A percentile compares a stretch with the other conserved stretches of the same genome.
Evolutionary conservation across 2,329 filamentous ascomycete genomes (phyloP).

Genomic region (Colletotrichum sp.): DNA sequence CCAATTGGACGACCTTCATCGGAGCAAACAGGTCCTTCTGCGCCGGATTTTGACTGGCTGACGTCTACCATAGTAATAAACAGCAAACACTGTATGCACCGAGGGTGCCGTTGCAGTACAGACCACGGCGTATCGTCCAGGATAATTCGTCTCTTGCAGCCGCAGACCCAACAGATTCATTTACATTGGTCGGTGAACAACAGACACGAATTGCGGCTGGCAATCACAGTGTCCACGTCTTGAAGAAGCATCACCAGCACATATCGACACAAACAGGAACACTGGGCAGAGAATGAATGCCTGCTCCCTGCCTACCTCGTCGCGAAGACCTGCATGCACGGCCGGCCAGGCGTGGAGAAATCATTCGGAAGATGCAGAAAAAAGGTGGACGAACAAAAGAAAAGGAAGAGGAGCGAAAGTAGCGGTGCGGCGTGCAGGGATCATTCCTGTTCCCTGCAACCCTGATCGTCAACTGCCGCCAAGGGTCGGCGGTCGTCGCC

Average conservation of each 20-base stretch:
- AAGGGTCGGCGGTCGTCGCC: slow-evolving; percentile 20
- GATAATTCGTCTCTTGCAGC: neutral
- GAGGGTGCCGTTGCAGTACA: neutral
- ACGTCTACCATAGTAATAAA: neutral
- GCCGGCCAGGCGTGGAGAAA: slow-evolving; percentile 16
- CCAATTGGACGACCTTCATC: neutral
- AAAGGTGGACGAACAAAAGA: slow-evolving; percentile 14
- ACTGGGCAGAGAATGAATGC: neutral
- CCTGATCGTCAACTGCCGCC: slow-evolving; percentile 24
- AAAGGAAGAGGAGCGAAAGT: slow-evolving; percentile 8
- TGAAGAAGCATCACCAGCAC: neutral
- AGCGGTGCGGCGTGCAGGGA: slow-evolving; percentile 19
- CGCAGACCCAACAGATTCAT: neutral
- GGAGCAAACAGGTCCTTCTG: neutral
- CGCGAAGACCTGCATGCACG: slow-evolving; percentile 13
- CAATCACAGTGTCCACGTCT: neutral
- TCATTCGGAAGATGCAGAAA: slow-evolving; percentile 4
- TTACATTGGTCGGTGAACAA: slow-evolving; percentile 1
- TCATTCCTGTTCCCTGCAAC: slow-evolving; percentile 20
- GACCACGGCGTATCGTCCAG: neutral
- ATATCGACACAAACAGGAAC: neutral
- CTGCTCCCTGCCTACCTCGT: neutral
- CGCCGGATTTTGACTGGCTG: neutral
- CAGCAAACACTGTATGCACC: neutral
- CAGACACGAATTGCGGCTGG: neutral